Evolutionary conservation across 2,329 filamentous ascomycete genomes (phyloP).

Genomic region (Emmonsiellopsis sp.): DNA sequence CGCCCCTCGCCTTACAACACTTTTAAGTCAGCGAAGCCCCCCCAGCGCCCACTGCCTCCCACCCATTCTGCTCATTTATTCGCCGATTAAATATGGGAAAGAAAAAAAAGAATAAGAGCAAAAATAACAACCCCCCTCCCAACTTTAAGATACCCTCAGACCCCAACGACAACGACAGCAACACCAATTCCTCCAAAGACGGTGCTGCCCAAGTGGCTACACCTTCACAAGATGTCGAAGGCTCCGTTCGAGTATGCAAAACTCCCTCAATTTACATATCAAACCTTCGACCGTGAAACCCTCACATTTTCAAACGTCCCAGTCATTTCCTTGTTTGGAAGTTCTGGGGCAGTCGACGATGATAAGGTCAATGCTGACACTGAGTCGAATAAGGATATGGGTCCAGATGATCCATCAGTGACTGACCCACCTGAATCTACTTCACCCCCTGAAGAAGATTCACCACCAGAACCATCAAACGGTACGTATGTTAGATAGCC

Average conservation of each 20-base stretch:
- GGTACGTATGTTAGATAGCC: background rate
- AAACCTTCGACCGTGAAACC: constrained; percentile 32
- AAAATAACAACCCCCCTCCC: constrained; percentile 23
- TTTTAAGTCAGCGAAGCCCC: constrained; percentile 9
- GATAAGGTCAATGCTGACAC: constrained; percentile 28
- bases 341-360: constrained; percentile 27
- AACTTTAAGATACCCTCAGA: constrained; percentile 15
- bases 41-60: constrained; percentile 3
- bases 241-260: constrained; percentile 34
- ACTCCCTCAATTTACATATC: constrained; percentile 34
- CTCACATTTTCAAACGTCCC: constrained; percentile 29
- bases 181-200: constrained; percentile 19
- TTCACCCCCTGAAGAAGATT: background rate
- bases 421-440: constrained; percentile 5
- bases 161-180: constrained; percentile 15
- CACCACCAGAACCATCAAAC: constrained; percentile 2
- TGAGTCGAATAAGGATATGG: constrained; percentile 23
- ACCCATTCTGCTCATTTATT: constrained; percentile 3
- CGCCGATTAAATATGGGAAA: constrained; percentile 22
- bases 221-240: constrained; percentile 27
- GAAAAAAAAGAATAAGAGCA: constrained; percentile 28
- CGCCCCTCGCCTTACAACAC: constrained; percentile 10
- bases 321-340: constrained; percentile 23
- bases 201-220: constrained; percentile 23
- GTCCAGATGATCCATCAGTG: constrained; percentile 14